Percentiles rank a stretch among this genome's conserved stretches.
Conservation (phyloP, 345 rosid genomes). For the Dipteronia sinensis region DNA sequence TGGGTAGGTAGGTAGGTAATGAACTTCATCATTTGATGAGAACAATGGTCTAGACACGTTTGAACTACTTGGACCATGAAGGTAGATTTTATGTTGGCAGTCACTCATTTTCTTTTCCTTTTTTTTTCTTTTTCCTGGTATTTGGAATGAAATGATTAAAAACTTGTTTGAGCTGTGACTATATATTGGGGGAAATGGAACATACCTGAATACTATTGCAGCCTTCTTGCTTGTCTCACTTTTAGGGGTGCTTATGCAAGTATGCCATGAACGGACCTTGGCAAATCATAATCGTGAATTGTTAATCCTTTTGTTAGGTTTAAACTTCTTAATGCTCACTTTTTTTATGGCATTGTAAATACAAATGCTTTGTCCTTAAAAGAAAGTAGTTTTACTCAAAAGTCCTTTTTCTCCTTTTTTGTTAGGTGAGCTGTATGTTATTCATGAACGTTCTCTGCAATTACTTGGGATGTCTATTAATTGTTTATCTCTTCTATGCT, state of each 20-base stretch:
- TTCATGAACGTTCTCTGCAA: background rate
- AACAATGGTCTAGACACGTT: background rate
- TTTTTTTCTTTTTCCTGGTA: background rate
- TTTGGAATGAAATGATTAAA: background rate
- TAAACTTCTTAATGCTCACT: background rate
- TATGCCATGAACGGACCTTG: too few species aligned
- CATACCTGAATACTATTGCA: too few species aligned
- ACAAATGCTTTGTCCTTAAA: background rate
- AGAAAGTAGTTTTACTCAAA: background rate
- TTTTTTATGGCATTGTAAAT: background rate
- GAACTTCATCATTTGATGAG: too few species aligned
- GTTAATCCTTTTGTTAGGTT: too few species aligned
- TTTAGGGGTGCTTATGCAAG: too few species aligned
- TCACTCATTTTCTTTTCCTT: background rate
- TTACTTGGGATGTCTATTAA: slow-evolving; percentile 4
- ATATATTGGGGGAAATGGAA: background rate
- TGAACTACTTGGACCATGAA: background rate
- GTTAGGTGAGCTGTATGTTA: background rate
- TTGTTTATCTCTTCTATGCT: background rate
- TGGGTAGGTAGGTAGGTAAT: background rate
- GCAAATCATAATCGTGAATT: background rate
- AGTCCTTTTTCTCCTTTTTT: background rate
- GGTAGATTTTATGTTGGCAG: background rate
- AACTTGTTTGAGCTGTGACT: background rate
- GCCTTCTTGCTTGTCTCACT: too few species aligned